phyloP scores from a whole-genome alignment of 495 filamentous ascomycete species.

The Saxophila tyrrhenica region DNA sequence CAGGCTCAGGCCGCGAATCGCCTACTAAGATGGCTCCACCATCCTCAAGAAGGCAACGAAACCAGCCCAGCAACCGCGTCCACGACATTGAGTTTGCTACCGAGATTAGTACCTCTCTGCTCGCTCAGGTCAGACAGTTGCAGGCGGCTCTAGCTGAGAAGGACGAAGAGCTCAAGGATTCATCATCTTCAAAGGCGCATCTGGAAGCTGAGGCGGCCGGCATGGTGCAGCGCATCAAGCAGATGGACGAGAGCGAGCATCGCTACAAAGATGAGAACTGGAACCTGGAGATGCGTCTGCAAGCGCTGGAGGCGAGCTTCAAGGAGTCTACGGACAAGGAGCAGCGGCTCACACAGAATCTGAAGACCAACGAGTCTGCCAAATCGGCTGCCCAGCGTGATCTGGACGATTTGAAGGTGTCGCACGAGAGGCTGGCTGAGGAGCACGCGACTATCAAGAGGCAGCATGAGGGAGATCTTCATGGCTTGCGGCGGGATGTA shows the following conservation, averaged over 20 bases:
- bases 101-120: constrained; percentile 82
- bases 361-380: constrained; percentile 58
- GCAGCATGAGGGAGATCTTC: constrained; percentile 77
- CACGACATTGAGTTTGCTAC: constrained; percentile 95
- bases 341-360: constrained; percentile 58
- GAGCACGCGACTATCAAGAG: constrained; percentile 65
- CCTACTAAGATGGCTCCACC: constrained; percentile 79
- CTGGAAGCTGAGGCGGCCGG: constrained; percentile 74
- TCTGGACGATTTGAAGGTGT: constrained; percentile 74
- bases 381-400: constrained; percentile 68
- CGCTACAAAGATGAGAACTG: constrained; percentile 97
- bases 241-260: constrained; percentile 83
- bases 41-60: constrained; percentile 64
- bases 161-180: constrained; percentile 69
- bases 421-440: constrained; percentile 64
- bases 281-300: constrained; percentile 81
- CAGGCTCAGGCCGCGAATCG: constrained; percentile 72
- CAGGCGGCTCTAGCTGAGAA: constrained; percentile 73
- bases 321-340: constrained; percentile 69
- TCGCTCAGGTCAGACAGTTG: constrained; percentile 78
- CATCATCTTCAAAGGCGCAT: constrained; percentile 59
- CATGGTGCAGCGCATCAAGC: constrained; percentile 64
- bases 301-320: constrained; percentile 58
- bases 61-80: constrained; percentile 72
- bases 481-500: constrained; percentile 62